Conservation (phyloP, 805 yeast genomes). For the Zygosaccharomyces bailii region DNA sequence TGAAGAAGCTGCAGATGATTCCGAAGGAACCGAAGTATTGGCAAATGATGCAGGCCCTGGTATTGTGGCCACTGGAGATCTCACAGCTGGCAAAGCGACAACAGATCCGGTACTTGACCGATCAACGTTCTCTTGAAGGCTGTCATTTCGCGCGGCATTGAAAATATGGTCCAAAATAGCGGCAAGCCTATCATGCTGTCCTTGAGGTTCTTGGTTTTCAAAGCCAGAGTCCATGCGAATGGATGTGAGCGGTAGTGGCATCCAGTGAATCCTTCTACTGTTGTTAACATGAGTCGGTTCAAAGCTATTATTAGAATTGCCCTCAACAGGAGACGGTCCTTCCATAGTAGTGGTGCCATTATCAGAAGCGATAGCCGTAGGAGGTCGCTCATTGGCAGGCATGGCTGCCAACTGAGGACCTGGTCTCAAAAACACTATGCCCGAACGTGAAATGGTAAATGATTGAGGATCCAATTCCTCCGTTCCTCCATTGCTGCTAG, state of each 20-base stretch:
- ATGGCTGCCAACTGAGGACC: slow-evolving; percentile 1
- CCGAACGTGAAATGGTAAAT: slow-evolving; percentile 21
- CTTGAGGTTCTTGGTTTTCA: slow-evolving; percentile 1
- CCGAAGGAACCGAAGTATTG: background rate
- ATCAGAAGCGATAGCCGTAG: slow-evolving; percentile 1
- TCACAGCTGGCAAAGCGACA: slow-evolving; percentile 1
- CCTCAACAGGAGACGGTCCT: slow-evolving; percentile 7
- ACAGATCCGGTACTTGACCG: background rate
- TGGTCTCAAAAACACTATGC: slow-evolving; percentile 21
- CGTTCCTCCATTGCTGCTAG: background rate
- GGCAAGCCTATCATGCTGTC: slow-evolving; percentile 27
- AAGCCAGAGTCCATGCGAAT: slow-evolving; percentile 11
- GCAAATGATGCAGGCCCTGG: slow-evolving; percentile 5
- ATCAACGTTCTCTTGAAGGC: slow-evolving; percentile 3
- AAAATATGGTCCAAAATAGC: slow-evolving; percentile 25
- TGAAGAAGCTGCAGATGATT: background rate
- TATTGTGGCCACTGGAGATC: slow-evolving; percentile 4
- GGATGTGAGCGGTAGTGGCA: slow-evolving; percentile 20
- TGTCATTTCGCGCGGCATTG: slow-evolving; percentile 13
- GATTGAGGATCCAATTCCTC: slow-evolving; percentile 9
- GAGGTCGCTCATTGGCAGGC: background rate
- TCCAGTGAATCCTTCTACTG: slow-evolving; percentile 18
- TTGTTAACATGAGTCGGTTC: slow-evolving; percentile 2
- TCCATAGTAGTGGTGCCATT: slow-evolving; percentile 10
- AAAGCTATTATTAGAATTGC: slow-evolving; percentile 4